Evolutionary conservation across 345 rosid species (phyloP).

Genomic region (Hypericum androsaemum): DNA sequence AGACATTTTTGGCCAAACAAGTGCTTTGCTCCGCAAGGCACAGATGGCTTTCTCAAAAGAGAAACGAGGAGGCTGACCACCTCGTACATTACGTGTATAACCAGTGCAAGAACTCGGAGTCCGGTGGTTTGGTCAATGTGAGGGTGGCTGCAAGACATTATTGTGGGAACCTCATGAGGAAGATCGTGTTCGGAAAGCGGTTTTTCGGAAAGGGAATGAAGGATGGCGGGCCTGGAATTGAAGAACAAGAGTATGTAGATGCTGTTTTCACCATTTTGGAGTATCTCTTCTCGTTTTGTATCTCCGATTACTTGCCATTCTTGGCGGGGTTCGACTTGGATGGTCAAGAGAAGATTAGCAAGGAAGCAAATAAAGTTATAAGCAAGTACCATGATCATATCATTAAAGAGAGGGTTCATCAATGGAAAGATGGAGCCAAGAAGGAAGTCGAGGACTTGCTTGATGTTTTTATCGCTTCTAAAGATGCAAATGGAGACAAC

Average conservation of each 20-base stretch:
- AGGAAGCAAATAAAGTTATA: too few species aligned
- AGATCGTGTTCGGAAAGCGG: too few species aligned
- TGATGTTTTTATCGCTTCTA: too few species aligned
- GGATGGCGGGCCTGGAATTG: constrained; percentile 13
- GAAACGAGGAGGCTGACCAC: constrained; percentile 38
- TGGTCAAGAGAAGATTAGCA: too few species aligned
- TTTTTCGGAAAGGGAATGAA: background rate
- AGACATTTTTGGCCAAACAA: constrained; percentile 17
- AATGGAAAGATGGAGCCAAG: too few species aligned
- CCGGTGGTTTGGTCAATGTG: too few species aligned
- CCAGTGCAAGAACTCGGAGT: constrained; percentile 6
- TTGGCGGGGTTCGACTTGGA: too few species aligned
- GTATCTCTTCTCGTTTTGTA: constrained; percentile 29
- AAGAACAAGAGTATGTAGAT: constrained; percentile 26
- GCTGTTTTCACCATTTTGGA: constrained; percentile 32
- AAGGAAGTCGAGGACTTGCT: too few species aligned
- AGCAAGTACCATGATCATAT: constrained; percentile 24
- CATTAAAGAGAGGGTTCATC: too few species aligned
- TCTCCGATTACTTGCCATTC: constrained; percentile 41
- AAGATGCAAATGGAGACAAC: too few species aligned
- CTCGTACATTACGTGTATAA: constrained; percentile 26
- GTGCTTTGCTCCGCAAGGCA: constrained; percentile 18
- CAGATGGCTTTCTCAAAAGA: constrained; percentile 7
- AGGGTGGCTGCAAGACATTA: too few species aligned
- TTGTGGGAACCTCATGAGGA: too few species aligned